Evolutionary conservation across 176 grass and related monocot genomes (phyloP).

Genomic region (Themeda triandra): DNA sequence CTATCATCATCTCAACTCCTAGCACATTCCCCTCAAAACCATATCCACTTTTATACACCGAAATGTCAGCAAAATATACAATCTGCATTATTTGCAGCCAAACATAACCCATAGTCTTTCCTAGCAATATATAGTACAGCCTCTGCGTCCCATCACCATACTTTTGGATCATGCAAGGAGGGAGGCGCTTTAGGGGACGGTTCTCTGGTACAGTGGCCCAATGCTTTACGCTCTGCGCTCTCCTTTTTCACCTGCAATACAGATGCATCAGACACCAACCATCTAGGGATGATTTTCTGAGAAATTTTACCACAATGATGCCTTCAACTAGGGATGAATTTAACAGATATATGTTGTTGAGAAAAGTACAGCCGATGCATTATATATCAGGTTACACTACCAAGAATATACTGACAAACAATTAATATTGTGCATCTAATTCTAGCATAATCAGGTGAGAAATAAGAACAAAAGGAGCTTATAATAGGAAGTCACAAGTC

Average conservation of each 20-base stretch:
- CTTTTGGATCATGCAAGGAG: neutral
- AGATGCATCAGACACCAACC: neutral
- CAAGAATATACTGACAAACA: neutral
- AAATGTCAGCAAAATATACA: no score
- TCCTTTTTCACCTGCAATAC: conserved; percentile 74
- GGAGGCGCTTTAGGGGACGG: conserved; percentile 47
- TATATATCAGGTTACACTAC: neutral
- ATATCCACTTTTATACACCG: no score
- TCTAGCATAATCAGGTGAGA: neutral
- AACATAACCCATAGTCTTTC: neutral
- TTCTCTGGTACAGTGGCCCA: conserved; percentile 78
- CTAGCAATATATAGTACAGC: neutral
- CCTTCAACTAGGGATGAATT: neutral
- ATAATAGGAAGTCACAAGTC: neutral
- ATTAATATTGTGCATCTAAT: neutral
- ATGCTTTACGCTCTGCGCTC: conserved; percentile 62
- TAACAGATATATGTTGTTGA: neutral
- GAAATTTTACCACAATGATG: neutral
- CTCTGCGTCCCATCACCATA: conserved; percentile 28
- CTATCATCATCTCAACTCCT: no score
- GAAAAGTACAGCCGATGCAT: neutral
- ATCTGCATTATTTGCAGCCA: no score
- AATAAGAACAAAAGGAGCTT: neutral
- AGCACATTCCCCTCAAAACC: no score
- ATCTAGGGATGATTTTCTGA: neutral